phyloP scores from a whole-genome alignment of 495 filamentous ascomycete species.

The Podospora pseudocomata region DNA sequence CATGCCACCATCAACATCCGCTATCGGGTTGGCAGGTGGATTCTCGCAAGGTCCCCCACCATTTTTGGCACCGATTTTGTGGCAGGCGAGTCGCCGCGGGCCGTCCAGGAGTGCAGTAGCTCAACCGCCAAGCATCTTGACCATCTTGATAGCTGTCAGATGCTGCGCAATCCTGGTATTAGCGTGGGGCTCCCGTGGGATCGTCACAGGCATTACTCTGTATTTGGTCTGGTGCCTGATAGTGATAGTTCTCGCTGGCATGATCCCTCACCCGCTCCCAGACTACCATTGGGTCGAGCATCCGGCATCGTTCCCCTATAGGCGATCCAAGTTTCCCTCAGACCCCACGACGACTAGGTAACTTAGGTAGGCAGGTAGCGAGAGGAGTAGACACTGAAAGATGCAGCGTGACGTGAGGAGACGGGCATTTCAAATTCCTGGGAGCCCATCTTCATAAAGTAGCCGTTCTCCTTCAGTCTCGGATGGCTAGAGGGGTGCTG shows the following conservation, averaged over 20 bases:
- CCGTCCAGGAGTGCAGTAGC: not conserved
- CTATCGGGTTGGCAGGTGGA: not conserved
- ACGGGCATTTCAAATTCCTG: not conserved
- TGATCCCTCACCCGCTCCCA: not conserved
- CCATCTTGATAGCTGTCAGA: conserved; percentile 4
- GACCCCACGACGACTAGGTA: not conserved
- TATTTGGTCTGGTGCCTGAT: not conserved
- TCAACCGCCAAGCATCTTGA: not conserved
- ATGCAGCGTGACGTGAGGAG: not conserved
- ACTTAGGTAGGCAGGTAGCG: not conserved
- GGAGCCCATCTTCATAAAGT: not conserved
- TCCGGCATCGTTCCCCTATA: not conserved
- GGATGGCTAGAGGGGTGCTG: not conserved
- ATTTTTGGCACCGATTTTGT: not conserved
- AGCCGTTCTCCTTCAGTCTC: not conserved
- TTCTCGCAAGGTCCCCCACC: not conserved
- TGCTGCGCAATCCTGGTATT: not conserved
- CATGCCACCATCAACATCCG: not conserved
- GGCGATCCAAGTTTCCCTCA: not conserved
- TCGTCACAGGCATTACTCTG: not conserved
- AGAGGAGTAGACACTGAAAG: not conserved
- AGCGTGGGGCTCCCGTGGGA: not conserved
- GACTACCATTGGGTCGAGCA: not conserved
- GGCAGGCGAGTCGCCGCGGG: not conserved
- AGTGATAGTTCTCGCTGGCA: not conserved